These are phyloP conservation scores for Curvularia lunata DNA, from an alignment of 2,329 filamentous ascomycete genomes.

Conservation along the genomic window DNA sequence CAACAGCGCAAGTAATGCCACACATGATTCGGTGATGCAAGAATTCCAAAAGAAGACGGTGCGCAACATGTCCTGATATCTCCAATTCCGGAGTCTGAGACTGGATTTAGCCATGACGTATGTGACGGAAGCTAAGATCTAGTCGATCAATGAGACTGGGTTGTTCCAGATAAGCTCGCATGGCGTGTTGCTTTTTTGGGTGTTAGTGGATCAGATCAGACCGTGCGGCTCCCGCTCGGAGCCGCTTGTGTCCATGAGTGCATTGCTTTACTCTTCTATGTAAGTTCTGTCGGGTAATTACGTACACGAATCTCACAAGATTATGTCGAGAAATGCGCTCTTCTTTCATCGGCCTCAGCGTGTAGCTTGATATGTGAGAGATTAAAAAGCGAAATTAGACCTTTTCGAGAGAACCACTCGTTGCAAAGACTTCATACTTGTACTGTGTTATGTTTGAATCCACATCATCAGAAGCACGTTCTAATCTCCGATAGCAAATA, in stretches of 20 bases:
- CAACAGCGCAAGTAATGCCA: constrained; percentile 25
- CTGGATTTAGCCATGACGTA: constrained; percentile 10
- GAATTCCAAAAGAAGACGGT: background rate
- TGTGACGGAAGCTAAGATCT: background rate
- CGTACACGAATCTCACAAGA: background rate
- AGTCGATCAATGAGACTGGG: constrained; percentile 6
- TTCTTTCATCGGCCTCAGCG: background rate
- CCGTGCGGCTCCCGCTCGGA: background rate
- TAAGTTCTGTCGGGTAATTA: background rate
- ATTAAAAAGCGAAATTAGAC: too few relatives aligned
- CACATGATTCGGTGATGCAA: constrained; percentile 14
- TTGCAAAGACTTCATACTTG: too few relatives aligned
- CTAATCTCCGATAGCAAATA: too few relatives aligned
- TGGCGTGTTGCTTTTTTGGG: constrained; percentile 15
- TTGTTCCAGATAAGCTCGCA: constrained; percentile 12
- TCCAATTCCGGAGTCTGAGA: background rate
- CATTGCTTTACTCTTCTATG: background rate
- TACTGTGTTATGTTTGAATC: too few relatives aligned
- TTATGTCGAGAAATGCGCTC: background rate
- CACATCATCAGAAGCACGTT: too few relatives aligned
- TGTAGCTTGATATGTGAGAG: too few relatives aligned
- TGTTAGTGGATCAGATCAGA: background rate
- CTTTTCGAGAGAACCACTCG: too few relatives aligned
- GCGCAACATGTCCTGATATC: constrained; percentile 3
- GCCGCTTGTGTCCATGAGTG: background rate